Evolutionary conservation across 164 flowering plant genomes (phyloP).

Genomic region (Echeveria elegans): DNA sequence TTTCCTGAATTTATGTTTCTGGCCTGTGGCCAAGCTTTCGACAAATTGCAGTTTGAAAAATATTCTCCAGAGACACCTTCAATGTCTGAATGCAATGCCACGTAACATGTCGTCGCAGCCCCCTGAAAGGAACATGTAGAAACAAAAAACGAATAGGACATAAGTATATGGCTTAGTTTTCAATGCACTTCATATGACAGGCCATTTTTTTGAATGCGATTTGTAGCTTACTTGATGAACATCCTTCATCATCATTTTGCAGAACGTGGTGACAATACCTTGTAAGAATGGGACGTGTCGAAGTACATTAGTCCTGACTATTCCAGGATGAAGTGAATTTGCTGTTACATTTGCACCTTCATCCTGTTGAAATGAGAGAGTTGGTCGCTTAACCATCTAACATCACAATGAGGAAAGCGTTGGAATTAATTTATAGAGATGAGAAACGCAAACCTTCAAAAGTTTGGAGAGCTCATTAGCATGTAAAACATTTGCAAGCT

Average conservation of each 20-base stretch:
- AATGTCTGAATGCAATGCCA: constrained; percentile 45
- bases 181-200: no score
- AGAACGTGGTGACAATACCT: not conserved
- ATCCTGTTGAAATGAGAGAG: not conserved
- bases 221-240: not conserved
- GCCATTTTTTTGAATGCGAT: not conserved
- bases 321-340: constrained; percentile 8
- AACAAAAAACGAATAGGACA: no score
- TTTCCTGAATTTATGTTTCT: constrained; percentile 29
- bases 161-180: no score
- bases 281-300: not conserved
- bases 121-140: constrained; percentile 21
- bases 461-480: constrained; percentile 2
- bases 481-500: constrained; percentile 6
- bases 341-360: not conserved
- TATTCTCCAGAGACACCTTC: constrained; percentile 37
- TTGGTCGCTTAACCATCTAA: not conserved
- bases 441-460: not conserved
- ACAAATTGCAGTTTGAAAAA: constrained; percentile 37
- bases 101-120: constrained; percentile 62
- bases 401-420: no score
- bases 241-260: not conserved
- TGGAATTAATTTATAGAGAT: not conserved
- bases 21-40: constrained; percentile 20
- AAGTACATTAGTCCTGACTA: not conserved